These are phyloP conservation scores for Haberlea rhodopensis DNA, from an alignment of 257 asterid species.

Conservation along the genomic window DNA sequence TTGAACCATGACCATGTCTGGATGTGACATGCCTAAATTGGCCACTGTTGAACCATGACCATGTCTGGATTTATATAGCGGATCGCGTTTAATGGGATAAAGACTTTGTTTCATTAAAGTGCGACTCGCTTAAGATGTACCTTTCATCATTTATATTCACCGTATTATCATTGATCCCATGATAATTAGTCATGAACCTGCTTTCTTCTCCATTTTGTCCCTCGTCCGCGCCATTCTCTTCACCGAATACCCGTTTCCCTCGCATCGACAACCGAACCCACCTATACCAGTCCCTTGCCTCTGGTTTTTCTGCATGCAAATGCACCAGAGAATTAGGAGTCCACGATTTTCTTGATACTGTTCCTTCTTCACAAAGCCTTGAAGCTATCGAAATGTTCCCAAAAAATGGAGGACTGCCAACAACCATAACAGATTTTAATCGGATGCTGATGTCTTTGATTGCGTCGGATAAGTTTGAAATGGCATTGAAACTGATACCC, in stretches of 20 bases:
- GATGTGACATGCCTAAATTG: no score
- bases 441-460: constrained; percentile 38
- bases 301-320: neutral
- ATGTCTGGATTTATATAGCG: no score
- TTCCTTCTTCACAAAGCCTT: neutral
- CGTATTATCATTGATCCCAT: constrained; percentile 23
- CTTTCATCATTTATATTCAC: no score
- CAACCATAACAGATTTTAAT: constrained; percentile 36
- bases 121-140: constrained; percentile 29
- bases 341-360: neutral
- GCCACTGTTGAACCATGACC: no score
- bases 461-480: constrained; percentile 46
- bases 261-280: neutral
- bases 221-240: neutral
- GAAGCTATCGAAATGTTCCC: neutral
- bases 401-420: neutral
- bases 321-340: constrained; percentile 23
- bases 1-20: no score
- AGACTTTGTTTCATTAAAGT: no score
- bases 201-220: neutral
- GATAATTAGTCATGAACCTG: constrained; percentile 24
- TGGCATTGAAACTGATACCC: constrained; percentile 44
- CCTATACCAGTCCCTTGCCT: neutral
- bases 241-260: neutral
- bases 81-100: no score